A percentile compares a stretch with the other conserved stretches of the same genome.
Conservation (phyloP, 2,329 filamentous ascomycete species). For the Teratosphaeria epicoccoides region DNA sequence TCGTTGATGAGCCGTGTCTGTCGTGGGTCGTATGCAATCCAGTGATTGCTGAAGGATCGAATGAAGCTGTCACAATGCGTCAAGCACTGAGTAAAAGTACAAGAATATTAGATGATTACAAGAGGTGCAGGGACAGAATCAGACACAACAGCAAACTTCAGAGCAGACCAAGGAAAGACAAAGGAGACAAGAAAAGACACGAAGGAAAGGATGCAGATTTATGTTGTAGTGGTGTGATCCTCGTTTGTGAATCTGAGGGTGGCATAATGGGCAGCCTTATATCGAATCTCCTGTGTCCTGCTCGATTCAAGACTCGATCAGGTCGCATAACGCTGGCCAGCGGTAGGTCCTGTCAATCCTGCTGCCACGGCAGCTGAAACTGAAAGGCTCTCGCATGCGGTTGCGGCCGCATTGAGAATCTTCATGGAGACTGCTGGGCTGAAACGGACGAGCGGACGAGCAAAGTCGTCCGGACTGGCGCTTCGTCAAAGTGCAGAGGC, state of each 20-base stretch:
- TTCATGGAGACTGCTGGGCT: no score
- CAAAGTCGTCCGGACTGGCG: neutral
- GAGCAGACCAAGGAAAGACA: conserved; percentile 19
- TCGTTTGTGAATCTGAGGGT: neutral
- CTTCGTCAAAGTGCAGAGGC: conserved; percentile 1
- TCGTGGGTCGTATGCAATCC: conserved; percentile 5
- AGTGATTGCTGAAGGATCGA: neutral
- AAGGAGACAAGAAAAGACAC: conserved; percentile 22
- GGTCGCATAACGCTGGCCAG: conserved; percentile 2
- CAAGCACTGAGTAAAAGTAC: conserved; percentile 18
- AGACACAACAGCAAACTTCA: conserved; percentile 25
- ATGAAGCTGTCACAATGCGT: conserved; percentile 11
- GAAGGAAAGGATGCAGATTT: conserved; percentile 5
- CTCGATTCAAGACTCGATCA: neutral
- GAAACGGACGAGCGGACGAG: conserved; percentile 6
- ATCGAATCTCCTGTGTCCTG: neutral
- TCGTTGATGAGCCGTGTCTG: conserved; percentile 1
- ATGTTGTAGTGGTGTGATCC: conserved; percentile 3
- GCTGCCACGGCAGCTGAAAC: neutral
- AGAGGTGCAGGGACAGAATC: conserved; percentile 14
- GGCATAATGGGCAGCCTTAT: conserved; percentile 6
- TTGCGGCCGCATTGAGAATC: neutral
- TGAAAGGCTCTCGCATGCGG: neutral
- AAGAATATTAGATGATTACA: conserved; percentile 10
- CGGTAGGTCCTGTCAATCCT: neutral